These are phyloP conservation scores for Mytilinidion resinicola DNA, from an alignment of 495 filamentous ascomycete species.

Conservation along the genomic window DNA sequence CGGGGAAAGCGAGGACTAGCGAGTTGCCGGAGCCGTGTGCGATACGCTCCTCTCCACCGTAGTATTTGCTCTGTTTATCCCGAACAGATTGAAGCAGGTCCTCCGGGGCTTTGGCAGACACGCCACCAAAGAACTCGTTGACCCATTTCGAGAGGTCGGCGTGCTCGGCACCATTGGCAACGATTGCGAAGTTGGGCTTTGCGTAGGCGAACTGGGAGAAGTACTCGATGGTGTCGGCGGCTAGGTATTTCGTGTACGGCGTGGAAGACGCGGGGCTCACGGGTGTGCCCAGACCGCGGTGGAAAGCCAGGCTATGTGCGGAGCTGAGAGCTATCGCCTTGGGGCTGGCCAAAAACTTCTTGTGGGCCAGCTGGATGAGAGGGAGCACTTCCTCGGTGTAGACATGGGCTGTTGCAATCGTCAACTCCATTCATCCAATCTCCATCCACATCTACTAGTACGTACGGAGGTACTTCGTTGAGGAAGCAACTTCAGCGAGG, in stretches of 20 bases:
- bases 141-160: conserved; percentile 83
- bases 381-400: conserved; percentile 77
- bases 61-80: conserved; percentile 66
- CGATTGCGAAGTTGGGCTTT: conserved; percentile 83
- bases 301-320: conserved; percentile 86
- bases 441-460: conserved; percentile 4
- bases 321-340: conserved; percentile 72
- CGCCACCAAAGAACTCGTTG: conserved; percentile 71
- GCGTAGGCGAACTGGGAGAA: conserved; percentile 73
- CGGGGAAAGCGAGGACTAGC: conserved; percentile 85
- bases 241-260: conserved; percentile 70
- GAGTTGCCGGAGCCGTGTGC: conserved; percentile 65
- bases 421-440: conserved; percentile 7
- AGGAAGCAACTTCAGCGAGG: conserved; percentile 79
- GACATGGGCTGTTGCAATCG: conserved; percentile 61
- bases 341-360: conserved; percentile 57
- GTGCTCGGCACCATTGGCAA: conserved; percentile 78
- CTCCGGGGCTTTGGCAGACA: conserved; percentile 36
- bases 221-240: conserved; percentile 57
- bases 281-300: conserved; percentile 77
- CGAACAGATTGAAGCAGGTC: conserved; percentile 31
- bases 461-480: conserved; percentile 63
- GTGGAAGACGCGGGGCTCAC: conserved; percentile 62
- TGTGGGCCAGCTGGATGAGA: conserved; percentile 65
- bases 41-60: conserved; percentile 89